phyloP scores from a whole-genome alignment of 331 rosid genomes.

The Stylosanthes scabra region DNA sequence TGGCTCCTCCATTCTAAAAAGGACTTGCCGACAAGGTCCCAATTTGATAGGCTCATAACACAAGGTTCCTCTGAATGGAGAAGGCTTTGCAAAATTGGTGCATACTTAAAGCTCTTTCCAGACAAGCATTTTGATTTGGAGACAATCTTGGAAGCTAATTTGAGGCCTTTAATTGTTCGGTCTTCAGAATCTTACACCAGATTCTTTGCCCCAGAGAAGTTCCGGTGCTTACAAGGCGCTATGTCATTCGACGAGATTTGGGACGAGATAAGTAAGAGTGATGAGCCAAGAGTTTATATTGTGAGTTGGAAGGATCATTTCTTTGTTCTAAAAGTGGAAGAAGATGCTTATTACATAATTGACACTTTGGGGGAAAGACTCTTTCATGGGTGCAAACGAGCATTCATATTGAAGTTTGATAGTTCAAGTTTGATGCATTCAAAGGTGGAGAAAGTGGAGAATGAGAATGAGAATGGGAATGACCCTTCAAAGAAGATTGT shows the following conservation, averaged over 20 bases:
- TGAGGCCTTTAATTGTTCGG: no score
- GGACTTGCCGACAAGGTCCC: no score
- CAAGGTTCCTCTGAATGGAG: no score
- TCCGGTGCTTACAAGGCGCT: background rate
- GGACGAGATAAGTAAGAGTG: background rate
- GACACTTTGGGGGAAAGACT: constrained; percentile 70
- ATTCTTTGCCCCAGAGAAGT: background rate
- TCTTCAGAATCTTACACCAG: no score
- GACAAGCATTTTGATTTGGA: no score
- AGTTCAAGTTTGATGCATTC: constrained; percentile 48
- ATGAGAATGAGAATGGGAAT: background rate
- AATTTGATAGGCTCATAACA: no score
- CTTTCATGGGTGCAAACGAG: constrained; percentile 57
- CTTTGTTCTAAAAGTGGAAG: constrained; percentile 50
- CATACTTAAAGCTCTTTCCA: no score
- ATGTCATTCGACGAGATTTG: background rate
- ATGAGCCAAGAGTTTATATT: background rate
- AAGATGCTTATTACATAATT: constrained; percentile 56
- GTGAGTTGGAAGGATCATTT: background rate
- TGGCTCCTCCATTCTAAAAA: no score
- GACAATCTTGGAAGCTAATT: no score
- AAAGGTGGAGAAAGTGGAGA: constrained; percentile 15
- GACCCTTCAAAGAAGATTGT: constrained; percentile 15
- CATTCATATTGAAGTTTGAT: constrained; percentile 65
- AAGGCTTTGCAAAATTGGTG: no score